Percentiles rank a stretch among this genome's conserved stretches.
phyloP scores from a whole-genome alignment of 257 asterid species.

The Capsicum rhomboideum region DNA sequence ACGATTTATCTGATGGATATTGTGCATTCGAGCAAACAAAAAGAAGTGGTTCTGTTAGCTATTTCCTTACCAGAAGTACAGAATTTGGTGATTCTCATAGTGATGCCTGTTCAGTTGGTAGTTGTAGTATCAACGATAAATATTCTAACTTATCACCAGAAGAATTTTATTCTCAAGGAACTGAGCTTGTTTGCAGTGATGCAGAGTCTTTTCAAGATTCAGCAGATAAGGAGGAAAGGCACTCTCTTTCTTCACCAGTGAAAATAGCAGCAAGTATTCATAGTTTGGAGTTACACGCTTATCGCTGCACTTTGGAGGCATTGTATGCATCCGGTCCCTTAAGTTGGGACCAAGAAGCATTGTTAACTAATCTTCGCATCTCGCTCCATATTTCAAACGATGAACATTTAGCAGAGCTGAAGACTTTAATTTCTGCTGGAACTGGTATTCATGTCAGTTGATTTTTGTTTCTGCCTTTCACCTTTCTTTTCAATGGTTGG shows the following conservation, averaged over 20 bases:
- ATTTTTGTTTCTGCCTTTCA: not conserved
- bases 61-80: not conserved
- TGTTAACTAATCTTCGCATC: conserved; percentile 42
- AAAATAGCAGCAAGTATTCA: conserved; percentile 26
- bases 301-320: conserved; percentile 40
- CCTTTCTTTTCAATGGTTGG: conserved; percentile 6
- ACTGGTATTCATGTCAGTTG: conserved; percentile 5
- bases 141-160: not conserved
- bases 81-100: conserved; percentile 13
- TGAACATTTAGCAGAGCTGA: conserved; percentile 41
- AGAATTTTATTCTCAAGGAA: conserved; percentile 5
- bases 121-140: conserved; percentile 13
- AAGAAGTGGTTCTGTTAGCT: not conserved
- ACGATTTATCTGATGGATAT: conserved; percentile 6
- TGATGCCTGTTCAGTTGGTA: conserved; percentile 30
- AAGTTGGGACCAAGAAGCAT: conserved; percentile 41
- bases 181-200: conserved; percentile 18
- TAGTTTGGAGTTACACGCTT: conserved; percentile 41
- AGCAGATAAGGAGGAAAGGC: conserved; percentile 2
- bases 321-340: conserved; percentile 43
- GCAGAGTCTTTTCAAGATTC: conserved; percentile 28
- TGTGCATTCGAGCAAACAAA: not conserved
- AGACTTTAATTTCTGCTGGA: conserved; percentile 28
- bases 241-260: conserved; percentile 1
- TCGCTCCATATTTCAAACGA: conserved; percentile 41